These are phyloP conservation scores for Dryas octopetala DNA, from an alignment of 306 rosid species.

Conservation along the genomic window DNA sequence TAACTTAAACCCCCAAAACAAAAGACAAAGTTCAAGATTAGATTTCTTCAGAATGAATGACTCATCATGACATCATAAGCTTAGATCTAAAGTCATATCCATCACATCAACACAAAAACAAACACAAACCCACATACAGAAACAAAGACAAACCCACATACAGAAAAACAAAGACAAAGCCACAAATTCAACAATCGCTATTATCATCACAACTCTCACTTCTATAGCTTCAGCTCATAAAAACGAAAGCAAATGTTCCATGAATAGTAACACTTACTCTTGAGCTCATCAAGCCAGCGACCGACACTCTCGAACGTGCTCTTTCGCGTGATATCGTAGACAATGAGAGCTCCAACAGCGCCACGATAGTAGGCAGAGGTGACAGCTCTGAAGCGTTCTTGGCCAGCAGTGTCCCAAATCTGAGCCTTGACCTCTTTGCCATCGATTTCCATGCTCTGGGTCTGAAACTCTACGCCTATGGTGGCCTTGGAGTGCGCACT, in stretches of 20 bases:
- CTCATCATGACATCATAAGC: slow-evolving; percentile 1
- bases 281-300: slow-evolving; percentile 97
- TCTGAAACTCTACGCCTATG: slow-evolving; percentile 93
- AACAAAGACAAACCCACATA: background rate
- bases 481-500: slow-evolving; percentile 87
- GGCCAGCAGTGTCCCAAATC: slow-evolving; percentile 99
- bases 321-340: slow-evolving; percentile 80
- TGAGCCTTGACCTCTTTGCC: slow-evolving; percentile 90
- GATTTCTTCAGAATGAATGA: slow-evolving; percentile 18
- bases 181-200: background rate
- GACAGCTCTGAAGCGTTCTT: slow-evolving; percentile 91
- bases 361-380: slow-evolving; percentile 95
- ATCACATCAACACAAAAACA: background rate
- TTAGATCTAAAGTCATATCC: slow-evolving; percentile 24
- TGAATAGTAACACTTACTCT: slow-evolving; percentile 42
- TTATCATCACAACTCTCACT: background rate
- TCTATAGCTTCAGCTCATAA: background rate
- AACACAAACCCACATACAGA: background rate
- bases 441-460: slow-evolving; percentile 78
- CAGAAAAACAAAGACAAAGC: background rate
- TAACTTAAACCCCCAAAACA: slow-evolving; percentile 1
- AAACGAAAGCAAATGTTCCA: background rate
- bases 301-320: slow-evolving; percentile 79
- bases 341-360: slow-evolving; percentile 86
- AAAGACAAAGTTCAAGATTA: background rate